These are phyloP conservation scores for Cryphonectria carpinicola DNA, from an alignment of 2,329 filamentous ascomycete genomes.

Conservation along the genomic window DNA sequence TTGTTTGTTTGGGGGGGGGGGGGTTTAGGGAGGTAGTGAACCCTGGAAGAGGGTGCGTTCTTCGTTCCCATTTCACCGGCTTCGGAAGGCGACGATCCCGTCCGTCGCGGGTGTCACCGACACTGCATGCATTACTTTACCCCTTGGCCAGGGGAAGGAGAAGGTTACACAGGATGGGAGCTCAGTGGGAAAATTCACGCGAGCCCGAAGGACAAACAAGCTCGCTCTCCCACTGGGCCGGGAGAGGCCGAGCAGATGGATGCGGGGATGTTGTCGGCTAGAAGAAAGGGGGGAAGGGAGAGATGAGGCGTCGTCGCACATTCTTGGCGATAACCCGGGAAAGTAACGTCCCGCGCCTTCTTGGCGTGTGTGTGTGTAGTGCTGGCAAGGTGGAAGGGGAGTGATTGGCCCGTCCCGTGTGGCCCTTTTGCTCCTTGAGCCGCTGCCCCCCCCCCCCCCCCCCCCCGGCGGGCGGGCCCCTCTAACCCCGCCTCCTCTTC, in stretches of 20 bases:
- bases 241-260: neutral
- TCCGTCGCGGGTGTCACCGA: neutral
- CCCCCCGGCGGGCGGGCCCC: too few relatives aligned
- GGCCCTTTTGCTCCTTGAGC: neutral
- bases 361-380: neutral
- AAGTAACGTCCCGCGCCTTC: neutral
- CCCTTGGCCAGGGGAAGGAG: neutral
- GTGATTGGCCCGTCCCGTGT: neutral
- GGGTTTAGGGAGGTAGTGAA: neutral
- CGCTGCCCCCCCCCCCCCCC: neutral
- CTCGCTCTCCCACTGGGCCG: neutral
- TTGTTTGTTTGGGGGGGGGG: neutral
- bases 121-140: neutral
- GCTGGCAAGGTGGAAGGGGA: neutral
- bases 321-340: neutral
- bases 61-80: neutral
- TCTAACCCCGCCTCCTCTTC: neutral
- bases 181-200: neutral
- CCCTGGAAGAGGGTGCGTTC: neutral
- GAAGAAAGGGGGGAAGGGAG: neutral
- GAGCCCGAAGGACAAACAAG: too few relatives aligned
- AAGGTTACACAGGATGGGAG: neutral
- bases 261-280: neutral
- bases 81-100: neutral
- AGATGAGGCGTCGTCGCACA: neutral